Evolutionary conservation across 352 stramenopile species (phyloP).

Genomic region (Pythium brachiatum): DNA sequence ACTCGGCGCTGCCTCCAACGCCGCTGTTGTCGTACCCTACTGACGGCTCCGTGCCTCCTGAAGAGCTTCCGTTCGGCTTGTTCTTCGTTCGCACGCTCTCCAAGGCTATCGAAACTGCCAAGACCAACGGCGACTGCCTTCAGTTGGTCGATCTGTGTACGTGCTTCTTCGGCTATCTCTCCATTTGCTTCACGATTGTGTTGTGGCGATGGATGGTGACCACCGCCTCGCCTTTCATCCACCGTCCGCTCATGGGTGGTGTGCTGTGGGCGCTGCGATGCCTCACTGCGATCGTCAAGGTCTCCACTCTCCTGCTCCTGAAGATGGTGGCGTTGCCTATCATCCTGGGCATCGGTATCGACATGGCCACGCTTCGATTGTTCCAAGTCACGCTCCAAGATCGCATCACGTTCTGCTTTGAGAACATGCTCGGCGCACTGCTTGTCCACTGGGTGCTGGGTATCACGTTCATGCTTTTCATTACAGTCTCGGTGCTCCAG

Average conservation of each 20-base stretch:
- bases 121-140: conserved; percentile 71
- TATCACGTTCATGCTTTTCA: conserved; percentile 98
- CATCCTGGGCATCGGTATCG: conserved; percentile 91
- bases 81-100: conserved; percentile 58
- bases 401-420: conserved; percentile 78
- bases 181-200: conserved; percentile 83
- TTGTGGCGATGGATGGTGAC: conserved; percentile 85
- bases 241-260: conserved; percentile 76
- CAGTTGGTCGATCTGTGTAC: conserved; percentile 85
- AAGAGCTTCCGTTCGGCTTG: conserved; percentile 26
- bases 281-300: conserved; percentile 90
- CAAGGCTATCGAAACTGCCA: conserved; percentile 53
- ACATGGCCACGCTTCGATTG: conserved; percentile 89
- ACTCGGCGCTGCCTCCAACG: conserved; percentile 41
- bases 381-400: conserved; percentile 83
- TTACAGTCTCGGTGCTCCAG: conserved; percentile 95
- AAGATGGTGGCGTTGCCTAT: conserved; percentile 98
- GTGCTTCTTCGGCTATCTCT: conserved; percentile 73
- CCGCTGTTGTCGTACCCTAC: conserved; percentile 23
- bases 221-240: conserved; percentile 80
- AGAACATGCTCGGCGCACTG: conserved; percentile 89
- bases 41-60: conserved; percentile 22
- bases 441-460: conserved; percentile 97
- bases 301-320: conserved; percentile 93
- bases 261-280: conserved; percentile 79